Evolutionary conservation across 2,329 filamentous ascomycete species (phyloP).

Genomic region (Corynespora cassiicola): DNA sequence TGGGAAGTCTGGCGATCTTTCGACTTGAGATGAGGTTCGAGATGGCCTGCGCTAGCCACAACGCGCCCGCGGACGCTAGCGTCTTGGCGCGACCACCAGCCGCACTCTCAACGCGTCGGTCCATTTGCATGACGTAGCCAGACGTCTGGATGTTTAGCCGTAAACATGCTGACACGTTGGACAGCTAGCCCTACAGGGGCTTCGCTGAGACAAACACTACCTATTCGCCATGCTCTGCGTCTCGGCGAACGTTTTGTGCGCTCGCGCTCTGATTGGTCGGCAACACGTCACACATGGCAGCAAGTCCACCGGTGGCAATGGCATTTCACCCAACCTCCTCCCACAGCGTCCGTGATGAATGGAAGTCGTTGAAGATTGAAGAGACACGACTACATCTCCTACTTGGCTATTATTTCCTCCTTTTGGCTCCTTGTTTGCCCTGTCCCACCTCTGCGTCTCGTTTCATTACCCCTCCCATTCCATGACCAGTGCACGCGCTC

Average conservation of each 20-base stretch:
- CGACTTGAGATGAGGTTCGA: slow-evolving; percentile 15
- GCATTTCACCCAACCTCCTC: slow-evolving; percentile 25
- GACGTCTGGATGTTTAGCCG: too few relatives aligned
- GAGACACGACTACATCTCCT: slow-evolving; percentile 6
- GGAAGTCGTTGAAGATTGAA: slow-evolving; percentile 1
- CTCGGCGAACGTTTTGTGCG: slow-evolving; percentile 3
- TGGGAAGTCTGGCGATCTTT: slow-evolving; percentile 25
- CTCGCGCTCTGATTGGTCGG: slow-evolving; percentile 28
- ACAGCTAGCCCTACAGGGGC: too few relatives aligned
- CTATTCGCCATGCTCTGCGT: too few relatives aligned
- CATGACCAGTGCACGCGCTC: slow-evolving; percentile 24
- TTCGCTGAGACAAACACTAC: too few relatives aligned
- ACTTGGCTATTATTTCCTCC: slow-evolving; percentile 1
- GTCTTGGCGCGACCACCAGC: slow-evolving; percentile 24
- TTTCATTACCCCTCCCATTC: not conserved
- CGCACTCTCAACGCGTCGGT: slow-evolving; percentile 6
- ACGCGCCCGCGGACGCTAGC: slow-evolving; percentile 26
- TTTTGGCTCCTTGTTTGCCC: not conserved
- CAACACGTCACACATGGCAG: slow-evolving; percentile 32
- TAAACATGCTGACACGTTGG: not conserved
- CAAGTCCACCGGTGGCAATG: slow-evolving; percentile 34
- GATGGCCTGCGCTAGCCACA: too few relatives aligned
- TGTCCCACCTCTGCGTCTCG: slow-evolving; percentile 1
- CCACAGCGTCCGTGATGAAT: slow-evolving; percentile 10
- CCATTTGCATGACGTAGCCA: too few relatives aligned